Percentiles rank a stretch among this genome's conserved stretches.
Evolutionary conservation across 352 stramenopile genomes (phyloP).

Genomic region (Phytopythium delawarense): DNA sequence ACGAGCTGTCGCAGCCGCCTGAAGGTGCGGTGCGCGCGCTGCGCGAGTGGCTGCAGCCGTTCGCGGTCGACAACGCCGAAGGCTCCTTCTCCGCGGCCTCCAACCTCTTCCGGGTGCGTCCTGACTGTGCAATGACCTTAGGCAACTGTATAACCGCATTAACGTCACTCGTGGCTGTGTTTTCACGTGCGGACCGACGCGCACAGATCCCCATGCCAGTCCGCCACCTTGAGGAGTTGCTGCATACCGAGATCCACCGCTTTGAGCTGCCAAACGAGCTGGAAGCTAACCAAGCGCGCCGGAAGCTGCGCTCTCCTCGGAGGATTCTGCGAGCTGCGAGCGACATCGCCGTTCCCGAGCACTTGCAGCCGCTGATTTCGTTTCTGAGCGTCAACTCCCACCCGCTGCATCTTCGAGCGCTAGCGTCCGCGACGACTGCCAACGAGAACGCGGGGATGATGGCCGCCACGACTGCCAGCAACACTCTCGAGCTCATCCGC

Average conservation of each 20-base stretch:
- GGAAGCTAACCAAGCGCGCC: background rate
- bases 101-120: constrained; percentile 21
- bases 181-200: constrained; percentile 29
- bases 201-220: constrained; percentile 6
- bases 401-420: constrained; percentile 45
- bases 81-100: constrained; percentile 38
- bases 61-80: constrained; percentile 10
- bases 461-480: constrained; percentile 6
- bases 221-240: constrained; percentile 37
- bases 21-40: constrained; percentile 42
- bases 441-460: background rate
- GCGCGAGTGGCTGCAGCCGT: constrained; percentile 35
- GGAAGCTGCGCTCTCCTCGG: constrained; percentile 8
- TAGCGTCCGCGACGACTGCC: constrained; percentile 22
- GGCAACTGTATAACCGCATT: background rate
- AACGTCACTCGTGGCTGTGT: background rate
- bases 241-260: constrained; percentile 48
- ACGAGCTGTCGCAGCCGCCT: constrained; percentile 38
- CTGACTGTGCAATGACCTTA: background rate
- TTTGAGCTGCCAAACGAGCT: constrained; percentile 19
- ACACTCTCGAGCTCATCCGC: constrained; percentile 45
- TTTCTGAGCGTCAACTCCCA: constrained; percentile 74
- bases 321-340: constrained; percentile 38
- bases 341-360: constrained; percentile 27
- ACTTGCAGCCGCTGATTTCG: constrained; percentile 40